Conservation (phyloP, 768 basidiomycete species). For the Porphyrellus cyaneotinctus region DNA sequence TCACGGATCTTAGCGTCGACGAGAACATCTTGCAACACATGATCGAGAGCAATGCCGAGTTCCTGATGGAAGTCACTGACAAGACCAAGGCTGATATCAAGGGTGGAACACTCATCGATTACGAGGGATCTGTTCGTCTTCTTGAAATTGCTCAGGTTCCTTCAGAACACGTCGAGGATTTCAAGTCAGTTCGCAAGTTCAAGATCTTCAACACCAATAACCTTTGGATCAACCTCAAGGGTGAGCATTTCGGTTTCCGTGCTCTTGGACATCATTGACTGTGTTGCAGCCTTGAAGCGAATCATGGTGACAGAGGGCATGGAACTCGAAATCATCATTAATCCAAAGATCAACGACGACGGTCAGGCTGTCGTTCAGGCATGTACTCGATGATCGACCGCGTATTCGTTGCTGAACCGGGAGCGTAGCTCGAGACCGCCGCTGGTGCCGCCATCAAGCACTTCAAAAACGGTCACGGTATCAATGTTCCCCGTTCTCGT, state of each 20-base stretch:
- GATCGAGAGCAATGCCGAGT: slow-evolving; percentile 60
- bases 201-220: slow-evolving; percentile 79
- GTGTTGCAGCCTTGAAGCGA: slow-evolving; percentile 57
- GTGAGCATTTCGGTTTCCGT: slow-evolving; percentile 19
- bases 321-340: slow-evolving; percentile 80
- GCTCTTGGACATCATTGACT: slow-evolving; percentile 1
- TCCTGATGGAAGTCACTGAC: slow-evolving; percentile 76
- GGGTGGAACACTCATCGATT: slow-evolving; percentile 66
- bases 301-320: slow-evolving; percentile 64
- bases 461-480: slow-evolving; percentile 60
- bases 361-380: slow-evolving; percentile 69
- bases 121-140: slow-evolving; percentile 62
- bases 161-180: slow-evolving; percentile 67
- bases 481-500: slow-evolving; percentile 69
- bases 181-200: slow-evolving; percentile 75
- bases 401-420: background rate
- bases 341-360: slow-evolving; percentile 64
- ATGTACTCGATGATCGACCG: background rate
- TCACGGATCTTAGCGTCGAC: slow-evolving; percentile 47
- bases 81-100: slow-evolving; percentile 82
- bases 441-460: slow-evolving; percentile 75
- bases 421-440: slow-evolving; percentile 60
- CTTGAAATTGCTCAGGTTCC: slow-evolving; percentile 77
- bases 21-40: slow-evolving; percentile 64
- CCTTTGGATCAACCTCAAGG: slow-evolving; percentile 52